Conservation (phyloP, 441 rosid genomes). For the Gossypium gossypioides region DNA sequence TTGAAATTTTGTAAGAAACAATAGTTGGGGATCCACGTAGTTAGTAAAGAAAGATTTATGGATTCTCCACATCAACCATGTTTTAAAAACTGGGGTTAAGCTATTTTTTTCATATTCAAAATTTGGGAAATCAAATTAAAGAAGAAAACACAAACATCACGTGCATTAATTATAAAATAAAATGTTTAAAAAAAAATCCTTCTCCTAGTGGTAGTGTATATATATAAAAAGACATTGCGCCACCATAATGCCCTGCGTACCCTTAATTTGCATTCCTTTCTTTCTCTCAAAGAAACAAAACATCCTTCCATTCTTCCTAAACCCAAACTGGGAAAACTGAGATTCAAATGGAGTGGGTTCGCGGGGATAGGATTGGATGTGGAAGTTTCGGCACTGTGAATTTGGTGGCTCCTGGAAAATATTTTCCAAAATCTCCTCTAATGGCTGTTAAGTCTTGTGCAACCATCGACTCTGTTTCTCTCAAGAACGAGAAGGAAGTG, state of each 20-base stretch:
- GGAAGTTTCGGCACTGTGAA: slow-evolving; percentile 58
- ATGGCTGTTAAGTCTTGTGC: slow-evolving; percentile 65
- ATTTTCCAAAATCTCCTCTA: slow-evolving; percentile 15
- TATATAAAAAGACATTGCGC: neutral
- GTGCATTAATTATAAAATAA: slow-evolving; percentile 29
- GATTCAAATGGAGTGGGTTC: slow-evolving; percentile 66
- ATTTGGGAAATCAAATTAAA: neutral
- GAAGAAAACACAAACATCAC: slow-evolving; percentile 26
- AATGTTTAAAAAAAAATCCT: neutral
- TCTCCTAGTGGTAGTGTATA: neutral
- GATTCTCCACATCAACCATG: slow-evolving; percentile 10
- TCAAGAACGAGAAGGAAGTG: slow-evolving; percentile 45
- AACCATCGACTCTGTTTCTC: slow-evolving; percentile 19
- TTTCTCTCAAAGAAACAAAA: neutral
- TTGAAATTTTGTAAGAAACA: too few relatives aligned
- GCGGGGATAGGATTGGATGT: slow-evolving; percentile 57
- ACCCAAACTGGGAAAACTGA: neutral
- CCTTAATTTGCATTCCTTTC: neutral
- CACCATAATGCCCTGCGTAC: neutral
- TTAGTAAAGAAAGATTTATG: neutral
- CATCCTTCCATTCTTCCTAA: neutral
- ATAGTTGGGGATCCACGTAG: too few relatives aligned
- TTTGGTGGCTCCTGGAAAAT: slow-evolving; percentile 28
- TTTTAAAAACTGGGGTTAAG: neutral
- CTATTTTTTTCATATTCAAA: neutral